These are phyloP conservation scores for Rhipidocladum racemiflorum DNA, from an alignment of 176 grass and related monocot genomes.

Conservation along the genomic window DNA sequence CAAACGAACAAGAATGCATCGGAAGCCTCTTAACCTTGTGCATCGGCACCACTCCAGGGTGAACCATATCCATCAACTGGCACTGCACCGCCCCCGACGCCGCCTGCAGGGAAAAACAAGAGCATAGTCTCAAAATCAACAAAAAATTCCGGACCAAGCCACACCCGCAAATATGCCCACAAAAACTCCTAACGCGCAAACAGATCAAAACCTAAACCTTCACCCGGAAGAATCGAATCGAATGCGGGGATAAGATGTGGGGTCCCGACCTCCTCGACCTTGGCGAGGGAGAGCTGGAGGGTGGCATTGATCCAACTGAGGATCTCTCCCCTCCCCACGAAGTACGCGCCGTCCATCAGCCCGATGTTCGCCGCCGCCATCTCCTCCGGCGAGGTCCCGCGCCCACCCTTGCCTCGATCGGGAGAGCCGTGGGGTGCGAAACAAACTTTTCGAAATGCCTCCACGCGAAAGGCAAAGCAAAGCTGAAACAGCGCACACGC, in stretches of 20 bases:
- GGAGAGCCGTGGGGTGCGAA: conserved; percentile 12
- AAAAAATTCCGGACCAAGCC: not conserved
- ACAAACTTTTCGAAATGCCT: conserved; percentile 46
- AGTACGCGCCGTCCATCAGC: conserved; percentile 94
- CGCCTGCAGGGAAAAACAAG: conserved; percentile 45
- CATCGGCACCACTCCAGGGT: conserved; percentile 83
- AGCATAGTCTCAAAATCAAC: not conserved
- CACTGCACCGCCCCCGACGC: conserved; percentile 90
- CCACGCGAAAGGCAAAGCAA: conserved; percentile 19
- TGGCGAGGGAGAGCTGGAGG: conserved; percentile 71
- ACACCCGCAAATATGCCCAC: not conserved
- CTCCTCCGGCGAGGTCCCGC: not conserved
- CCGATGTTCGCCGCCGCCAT: conserved; percentile 66
- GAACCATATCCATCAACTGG: conserved; percentile 90
- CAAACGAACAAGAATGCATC: not conserved
- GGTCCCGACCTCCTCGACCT: conserved; percentile 80
- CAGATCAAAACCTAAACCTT: not conserved
- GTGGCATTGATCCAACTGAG: conserved; percentile 87
- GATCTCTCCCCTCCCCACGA: conserved; percentile 91
- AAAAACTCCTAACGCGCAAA: not conserved
- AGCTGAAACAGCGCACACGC: not conserved
- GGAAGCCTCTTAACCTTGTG: conserved; percentile 59
- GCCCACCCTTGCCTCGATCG: not conserved
- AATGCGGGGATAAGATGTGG: not conserved
- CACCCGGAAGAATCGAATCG: not conserved